phyloP scores from a whole-genome alignment of 129 eudicot species.

The Cynara cardunculus region DNA sequence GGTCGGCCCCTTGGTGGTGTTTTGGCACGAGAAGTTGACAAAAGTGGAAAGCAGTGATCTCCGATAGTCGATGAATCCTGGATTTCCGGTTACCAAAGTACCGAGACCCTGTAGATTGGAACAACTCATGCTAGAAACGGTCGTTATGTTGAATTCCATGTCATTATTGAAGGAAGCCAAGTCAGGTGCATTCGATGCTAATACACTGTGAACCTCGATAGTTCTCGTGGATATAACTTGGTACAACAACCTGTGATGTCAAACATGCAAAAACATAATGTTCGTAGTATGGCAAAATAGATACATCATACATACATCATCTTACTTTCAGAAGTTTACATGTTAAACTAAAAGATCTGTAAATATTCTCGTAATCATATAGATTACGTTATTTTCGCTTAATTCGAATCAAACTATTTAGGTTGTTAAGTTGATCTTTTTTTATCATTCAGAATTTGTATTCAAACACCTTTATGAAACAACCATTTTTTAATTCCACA shows the following conservation, averaged over 20 bases:
- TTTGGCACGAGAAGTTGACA: slow-evolving; percentile 58
- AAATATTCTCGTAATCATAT: not conserved
- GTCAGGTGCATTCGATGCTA: slow-evolving; percentile 85
- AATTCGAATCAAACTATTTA: not conserved
- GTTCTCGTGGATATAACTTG: slow-evolving; percentile 78
- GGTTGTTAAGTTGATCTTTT: not conserved
- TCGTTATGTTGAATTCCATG: slow-evolving; percentile 82
- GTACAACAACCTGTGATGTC: slow-evolving; percentile 63
- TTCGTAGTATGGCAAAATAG: not conserved
- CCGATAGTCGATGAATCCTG: slow-evolving; percentile 57
- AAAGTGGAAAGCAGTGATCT: slow-evolving; percentile 52
- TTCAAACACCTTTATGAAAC: not conserved
- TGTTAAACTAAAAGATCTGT: not conserved
- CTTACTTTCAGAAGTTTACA: not conserved
- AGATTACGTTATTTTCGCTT: not conserved
- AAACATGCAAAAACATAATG: not conserved
- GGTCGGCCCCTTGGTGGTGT: slow-evolving; percentile 79
- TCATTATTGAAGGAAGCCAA: slow-evolving; percentile 71
- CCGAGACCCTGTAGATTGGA: slow-evolving; percentile 67
- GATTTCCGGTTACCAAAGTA: slow-evolving; percentile 62
- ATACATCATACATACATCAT: not conserved
- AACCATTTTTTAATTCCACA: not conserved
- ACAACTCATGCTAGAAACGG: slow-evolving; percentile 81
- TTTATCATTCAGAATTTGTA: not conserved
- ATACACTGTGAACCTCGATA: slow-evolving; percentile 73